These are phyloP conservation scores for Vachellia pachyceras DNA, from an alignment of 306 rosid species.

Conservation along the genomic window DNA sequence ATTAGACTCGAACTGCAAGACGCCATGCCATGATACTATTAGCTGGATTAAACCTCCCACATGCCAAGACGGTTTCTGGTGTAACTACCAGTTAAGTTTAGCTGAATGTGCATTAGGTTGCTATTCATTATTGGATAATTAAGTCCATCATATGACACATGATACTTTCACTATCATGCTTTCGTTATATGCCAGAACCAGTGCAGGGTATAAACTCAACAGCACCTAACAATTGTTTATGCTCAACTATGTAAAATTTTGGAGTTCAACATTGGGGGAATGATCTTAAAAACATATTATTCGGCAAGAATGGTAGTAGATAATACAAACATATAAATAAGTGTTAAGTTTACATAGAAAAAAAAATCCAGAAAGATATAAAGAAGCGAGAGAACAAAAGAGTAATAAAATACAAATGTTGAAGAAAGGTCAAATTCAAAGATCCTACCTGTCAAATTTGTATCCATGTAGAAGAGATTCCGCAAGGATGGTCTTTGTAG, in stretches of 20 bases:
- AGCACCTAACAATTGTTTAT: background rate
- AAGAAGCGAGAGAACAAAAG: background rate
- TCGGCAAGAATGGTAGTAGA: background rate
- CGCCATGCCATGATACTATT: no score
- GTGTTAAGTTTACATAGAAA: background rate
- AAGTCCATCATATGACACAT: background rate
- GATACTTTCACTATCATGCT: background rate
- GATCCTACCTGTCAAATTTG: constrained; percentile 87
- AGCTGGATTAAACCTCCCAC: background rate
- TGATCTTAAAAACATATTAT: constrained; percentile 9
- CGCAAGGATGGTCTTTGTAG: constrained; percentile 96
- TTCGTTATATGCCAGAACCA: background rate
- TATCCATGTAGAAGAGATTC: constrained; percentile 91
- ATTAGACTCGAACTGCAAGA: no score
- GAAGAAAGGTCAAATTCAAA: constrained; percentile 25
- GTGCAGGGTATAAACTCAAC: constrained; percentile 2
- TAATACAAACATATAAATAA: background rate
- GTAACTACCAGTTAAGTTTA: constrained; percentile 7
- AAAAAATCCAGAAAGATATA: constrained; percentile 1
- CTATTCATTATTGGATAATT: background rate
- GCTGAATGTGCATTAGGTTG: background rate
- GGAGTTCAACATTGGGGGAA: background rate
- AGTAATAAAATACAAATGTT: background rate
- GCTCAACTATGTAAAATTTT: no score
- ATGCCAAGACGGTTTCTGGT: constrained; percentile 3